Evolutionary conservation across 805 yeast genomes (phyloP), one percentile per base, ranked within the genome.

Genomic region (Ogataea siamensis): DNA sequence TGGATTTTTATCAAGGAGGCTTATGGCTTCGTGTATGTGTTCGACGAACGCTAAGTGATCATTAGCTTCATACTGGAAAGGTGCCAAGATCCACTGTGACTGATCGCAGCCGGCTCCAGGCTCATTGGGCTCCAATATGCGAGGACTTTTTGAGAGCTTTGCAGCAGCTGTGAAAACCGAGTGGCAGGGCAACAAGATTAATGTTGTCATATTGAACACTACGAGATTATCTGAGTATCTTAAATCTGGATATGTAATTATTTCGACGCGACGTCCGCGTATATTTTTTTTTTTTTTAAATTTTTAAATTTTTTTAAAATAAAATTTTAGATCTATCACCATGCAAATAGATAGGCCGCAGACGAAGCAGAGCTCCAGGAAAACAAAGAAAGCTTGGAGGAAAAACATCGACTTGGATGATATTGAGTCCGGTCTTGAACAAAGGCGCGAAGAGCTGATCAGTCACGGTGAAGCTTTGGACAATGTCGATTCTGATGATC

Each of bases 381-480:
- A 93, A 68, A 95, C 96, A 29, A 91, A 86, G 72, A 82, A 75
- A 58, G 80, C 95, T 5, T 87, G 97, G 94, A 78, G 95, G 59
- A 87, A 87, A 63, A 87, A 93, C 62, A 84, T 93, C 42, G 95
- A 93, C 60, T 66, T 93, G 13, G 79, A 77, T 16, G 96, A 87
- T 47, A 68, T 93, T 33, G 87, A 84, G 54, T 61, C 64, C 21
- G 83, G 83, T 9, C 65, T 91, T 26, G 91, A 82, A 50, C 78
- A 74, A 29, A 70, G 71, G 35, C 70, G 87, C 41, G 94, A 87
- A 35, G 77, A 78, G 41, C 57, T 72, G 46, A 64, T 73, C 40
- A 70, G 70, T 34, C 64, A 69, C 30, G 85, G 87, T 42, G 45
- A 50, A 32, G 15, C 51, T 12, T 40, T 57, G 8, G 66, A 65